A percentile compares a stretch with the other conserved stretches of the same genome.
Evolutionary conservation across 2,329 filamentous ascomycete genomes (phyloP).

Genomic region (Aspergillus candidus): DNA sequence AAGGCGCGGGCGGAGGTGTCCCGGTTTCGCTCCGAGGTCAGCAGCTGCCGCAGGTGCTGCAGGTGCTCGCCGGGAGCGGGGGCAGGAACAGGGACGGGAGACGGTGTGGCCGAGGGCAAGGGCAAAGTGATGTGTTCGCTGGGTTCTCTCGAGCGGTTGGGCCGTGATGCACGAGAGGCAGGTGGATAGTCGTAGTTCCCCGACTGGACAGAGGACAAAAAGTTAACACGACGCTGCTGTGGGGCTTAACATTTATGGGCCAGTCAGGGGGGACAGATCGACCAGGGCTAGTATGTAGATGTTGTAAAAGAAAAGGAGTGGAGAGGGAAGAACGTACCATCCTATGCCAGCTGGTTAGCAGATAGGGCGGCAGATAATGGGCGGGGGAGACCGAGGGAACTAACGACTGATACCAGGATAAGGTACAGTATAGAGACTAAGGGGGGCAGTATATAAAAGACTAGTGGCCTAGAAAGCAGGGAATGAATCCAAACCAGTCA

Average conservation of each 20-base stretch:
- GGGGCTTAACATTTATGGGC: too few relatives aligned
- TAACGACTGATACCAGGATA: neutral
- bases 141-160: slow-evolving; percentile 15
- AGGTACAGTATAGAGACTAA: neutral
- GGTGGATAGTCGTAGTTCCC: slow-evolving; percentile 40
- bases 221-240: slow-evolving; percentile 12
- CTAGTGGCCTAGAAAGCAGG: too few relatives aligned
- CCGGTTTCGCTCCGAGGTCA: slow-evolving; percentile 32
- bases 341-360: slow-evolving; percentile 1
- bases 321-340: too few relatives aligned
- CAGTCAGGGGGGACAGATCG: too few relatives aligned
- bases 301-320: too few relatives aligned
- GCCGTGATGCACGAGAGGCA: slow-evolving; percentile 28
- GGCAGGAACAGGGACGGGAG: neutral
- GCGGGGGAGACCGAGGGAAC: slow-evolving; percentile 2
- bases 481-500: too few relatives aligned
- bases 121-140: too few relatives aligned
- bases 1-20: slow-evolving; percentile 28
- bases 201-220: slow-evolving; percentile 27
- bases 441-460: too few relatives aligned
- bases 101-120: slow-evolving; percentile 12
- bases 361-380: neutral
- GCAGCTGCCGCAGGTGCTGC: slow-evolving; percentile 34
- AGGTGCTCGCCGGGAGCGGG: slow-evolving; percentile 21
- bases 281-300: too few relatives aligned